These are phyloP conservation scores for Umbellularia californica DNA, from an alignment of 164 flowering plant species.

Conservation along the genomic window DNA sequence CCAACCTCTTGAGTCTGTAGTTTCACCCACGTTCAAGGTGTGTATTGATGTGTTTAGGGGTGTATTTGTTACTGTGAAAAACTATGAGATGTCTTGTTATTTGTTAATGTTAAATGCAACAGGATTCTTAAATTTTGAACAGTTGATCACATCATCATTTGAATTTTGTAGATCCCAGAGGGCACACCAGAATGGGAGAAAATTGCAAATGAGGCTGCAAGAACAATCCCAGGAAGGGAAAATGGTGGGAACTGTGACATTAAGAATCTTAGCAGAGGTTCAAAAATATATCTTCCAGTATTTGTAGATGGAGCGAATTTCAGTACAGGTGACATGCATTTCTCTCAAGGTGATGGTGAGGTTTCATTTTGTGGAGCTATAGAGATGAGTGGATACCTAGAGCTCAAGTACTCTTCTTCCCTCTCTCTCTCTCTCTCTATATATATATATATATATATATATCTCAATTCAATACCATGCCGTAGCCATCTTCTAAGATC, in stretches of 20 bases:
- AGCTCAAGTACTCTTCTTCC: slow-evolving; percentile 60
- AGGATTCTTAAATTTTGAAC: no score
- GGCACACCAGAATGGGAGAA: slow-evolving; percentile 77
- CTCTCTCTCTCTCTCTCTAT: no score
- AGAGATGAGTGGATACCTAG: slow-evolving; percentile 96
- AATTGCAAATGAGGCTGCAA: slow-evolving; percentile 83
- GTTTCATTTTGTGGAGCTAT: slow-evolving; percentile 96
- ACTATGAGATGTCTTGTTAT: no score
- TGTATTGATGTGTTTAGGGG: no score
- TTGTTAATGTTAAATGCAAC: no score
- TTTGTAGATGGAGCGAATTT: slow-evolving; percentile 90
- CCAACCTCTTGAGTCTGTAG: no score
- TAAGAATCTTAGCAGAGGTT: slow-evolving; percentile 88
- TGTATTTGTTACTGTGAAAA: no score
- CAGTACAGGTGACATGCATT: slow-evolving; percentile 98
- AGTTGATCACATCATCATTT: background rate
- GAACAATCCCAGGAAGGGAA: slow-evolving; percentile 94
- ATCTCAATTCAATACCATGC: no score
- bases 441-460: no score
- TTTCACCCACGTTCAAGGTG: no score
- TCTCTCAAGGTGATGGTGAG: slow-evolving; percentile 96
- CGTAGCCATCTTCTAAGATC: no score
- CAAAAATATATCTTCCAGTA: slow-evolving; percentile 89
- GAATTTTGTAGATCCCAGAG: slow-evolving; percentile 44
- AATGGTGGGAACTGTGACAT: slow-evolving; percentile 98